Conservation (phyloP, 768 basidiomycete genomes). For the Podaxis sp. region DNA sequence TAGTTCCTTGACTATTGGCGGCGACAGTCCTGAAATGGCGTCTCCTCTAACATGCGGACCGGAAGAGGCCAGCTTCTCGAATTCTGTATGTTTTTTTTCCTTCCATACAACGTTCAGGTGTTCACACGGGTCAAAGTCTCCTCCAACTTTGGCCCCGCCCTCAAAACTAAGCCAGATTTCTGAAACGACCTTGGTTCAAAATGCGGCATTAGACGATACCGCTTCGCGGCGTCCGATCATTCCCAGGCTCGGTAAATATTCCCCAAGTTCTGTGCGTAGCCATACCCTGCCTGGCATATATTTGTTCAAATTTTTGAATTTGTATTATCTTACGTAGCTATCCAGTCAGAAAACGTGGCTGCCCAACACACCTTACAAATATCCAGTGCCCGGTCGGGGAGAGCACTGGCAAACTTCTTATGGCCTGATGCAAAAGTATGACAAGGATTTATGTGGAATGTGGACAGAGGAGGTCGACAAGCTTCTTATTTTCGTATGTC, state of each 20-base stretch:
- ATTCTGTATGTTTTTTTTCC: background rate
- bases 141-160: background rate
- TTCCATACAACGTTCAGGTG: background rate
- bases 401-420: slow-evolving; percentile 26
- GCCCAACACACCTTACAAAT: slow-evolving; percentile 17
- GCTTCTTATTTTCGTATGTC: slow-evolving; percentile 16
- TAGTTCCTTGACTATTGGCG: no score
- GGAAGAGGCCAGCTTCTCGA: no score
- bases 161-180: background rate
- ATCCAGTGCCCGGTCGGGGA: slow-evolving; percentile 18
- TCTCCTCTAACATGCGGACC: no score
- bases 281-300: background rate
- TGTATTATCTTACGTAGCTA: background rate
- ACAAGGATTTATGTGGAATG: slow-evolving; percentile 9
- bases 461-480: slow-evolving; percentile 19
- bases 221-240: background rate
- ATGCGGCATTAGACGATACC: background rate
- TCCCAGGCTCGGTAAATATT: background rate
- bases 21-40: no score
- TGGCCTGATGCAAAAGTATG: slow-evolving; percentile 14
- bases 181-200: background rate
- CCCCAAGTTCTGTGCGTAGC: background rate
- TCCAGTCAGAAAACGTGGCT: slow-evolving; percentile 16
- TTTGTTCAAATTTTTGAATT: background rate
- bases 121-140: background rate